These are phyloP conservation scores for Cryoendolithus antarcticus DNA, from an alignment of 2,329 filamentous ascomycete species.

Conservation along the genomic window DNA sequence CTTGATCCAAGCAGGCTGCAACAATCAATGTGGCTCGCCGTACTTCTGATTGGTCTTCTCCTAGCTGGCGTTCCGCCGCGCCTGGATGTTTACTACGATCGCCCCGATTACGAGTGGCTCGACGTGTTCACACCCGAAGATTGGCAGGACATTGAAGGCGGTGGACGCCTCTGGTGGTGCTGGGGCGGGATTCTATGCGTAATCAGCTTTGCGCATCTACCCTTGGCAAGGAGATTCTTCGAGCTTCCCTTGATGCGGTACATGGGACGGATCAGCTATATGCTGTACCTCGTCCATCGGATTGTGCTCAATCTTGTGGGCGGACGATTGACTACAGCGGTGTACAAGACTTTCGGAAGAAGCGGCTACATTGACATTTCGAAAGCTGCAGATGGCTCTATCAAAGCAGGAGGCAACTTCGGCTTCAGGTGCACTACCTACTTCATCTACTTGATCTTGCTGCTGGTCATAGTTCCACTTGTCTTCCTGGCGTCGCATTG, in stretches of 20 bases:
- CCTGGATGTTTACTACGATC: neutral
- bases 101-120: slow-evolving; percentile 4
- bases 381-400: no score
- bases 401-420: no score
- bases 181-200: slow-evolving; percentile 3
- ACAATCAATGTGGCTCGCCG: neutral
- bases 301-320: no score
- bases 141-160: neutral
- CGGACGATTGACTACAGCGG: no score
- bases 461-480: slow-evolving; percentile 3
- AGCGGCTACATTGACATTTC: slow-evolving; percentile 3
- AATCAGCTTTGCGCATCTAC: slow-evolving; percentile 3
- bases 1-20: neutral
- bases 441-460: slow-evolving; percentile 4
- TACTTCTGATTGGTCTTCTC: slow-evolving; percentile 1
- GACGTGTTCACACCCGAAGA: neutral
- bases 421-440: slow-evolving; percentile 1
- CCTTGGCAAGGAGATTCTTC: slow-evolving; percentile 1
- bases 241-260: slow-evolving; percentile 3
- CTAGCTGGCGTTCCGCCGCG: neutral
- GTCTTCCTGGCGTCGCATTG: slow-evolving; percentile 8
- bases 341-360: slow-evolving; percentile 1
- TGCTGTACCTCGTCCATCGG: slow-evolving; percentile 6
- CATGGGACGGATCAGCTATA: slow-evolving; percentile 6
- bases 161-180: slow-evolving; percentile 4